A percentile compares a stretch with the other conserved stretches of the same genome.
phyloP scores from a whole-genome alignment of 1,139 yeast species.

The Sugiyamaella neomexicana region DNA sequence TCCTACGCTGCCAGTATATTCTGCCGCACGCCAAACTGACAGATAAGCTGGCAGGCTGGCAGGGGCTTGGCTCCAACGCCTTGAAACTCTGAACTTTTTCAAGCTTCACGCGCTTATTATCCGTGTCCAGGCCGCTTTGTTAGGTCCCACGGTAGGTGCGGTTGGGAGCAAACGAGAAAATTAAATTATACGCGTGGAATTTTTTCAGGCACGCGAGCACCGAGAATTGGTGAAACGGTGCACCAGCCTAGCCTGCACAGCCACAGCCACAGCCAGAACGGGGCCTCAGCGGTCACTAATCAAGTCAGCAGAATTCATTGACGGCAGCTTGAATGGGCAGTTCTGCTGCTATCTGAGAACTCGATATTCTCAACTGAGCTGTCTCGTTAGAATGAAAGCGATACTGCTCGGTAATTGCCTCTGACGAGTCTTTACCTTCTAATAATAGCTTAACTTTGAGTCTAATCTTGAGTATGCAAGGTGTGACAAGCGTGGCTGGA shows the following conservation, averaged over 20 bases:
- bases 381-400: no score
- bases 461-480: background rate
- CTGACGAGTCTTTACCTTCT: background rate
- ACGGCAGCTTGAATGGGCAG: no score
- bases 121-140: background rate
- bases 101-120: background rate
- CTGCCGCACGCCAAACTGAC: background rate
- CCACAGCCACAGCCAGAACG: no score
- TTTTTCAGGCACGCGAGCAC: background rate
- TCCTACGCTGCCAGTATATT: background rate
- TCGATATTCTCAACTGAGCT: no score
- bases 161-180: slow-evolving; percentile 3
- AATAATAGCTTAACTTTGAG: background rate
- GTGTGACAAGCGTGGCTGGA: no score
- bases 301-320: no score
- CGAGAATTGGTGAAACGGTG: no score
- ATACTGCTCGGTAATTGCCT: no score
- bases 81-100: background rate
- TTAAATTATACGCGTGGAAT: background rate
- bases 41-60: background rate
- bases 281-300: no score
- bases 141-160: background rate
- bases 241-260: no score
- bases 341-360: no score
- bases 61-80: background rate